Conservation (phyloP, 352 stramenopile genomes). For the Blastocystis sp. region DNA sequence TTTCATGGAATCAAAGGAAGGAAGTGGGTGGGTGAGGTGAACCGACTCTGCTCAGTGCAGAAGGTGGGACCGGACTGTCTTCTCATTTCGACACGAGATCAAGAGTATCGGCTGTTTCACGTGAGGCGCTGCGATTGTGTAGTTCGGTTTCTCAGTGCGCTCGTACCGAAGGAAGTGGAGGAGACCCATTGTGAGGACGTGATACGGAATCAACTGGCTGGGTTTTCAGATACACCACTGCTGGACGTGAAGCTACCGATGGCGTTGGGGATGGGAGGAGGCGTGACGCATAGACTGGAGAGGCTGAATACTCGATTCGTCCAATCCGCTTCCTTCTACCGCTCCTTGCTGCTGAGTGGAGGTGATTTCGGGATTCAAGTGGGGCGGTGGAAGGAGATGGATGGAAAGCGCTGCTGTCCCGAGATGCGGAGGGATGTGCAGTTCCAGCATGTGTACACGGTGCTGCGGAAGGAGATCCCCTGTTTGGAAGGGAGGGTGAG, state of each 20-base stretch:
- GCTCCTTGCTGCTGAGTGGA: slow-evolving; percentile 12
- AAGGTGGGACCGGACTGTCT: neutral
- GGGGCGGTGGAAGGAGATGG: slow-evolving; percentile 16
- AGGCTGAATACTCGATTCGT: slow-evolving; percentile 12
- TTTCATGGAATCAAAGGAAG: slow-evolving; percentile 13
- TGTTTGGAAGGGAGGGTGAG: neutral
- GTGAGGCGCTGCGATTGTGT: neutral
- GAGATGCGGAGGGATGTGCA: slow-evolving; percentile 6
- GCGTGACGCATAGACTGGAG: neutral
- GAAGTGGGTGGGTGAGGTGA: neutral
- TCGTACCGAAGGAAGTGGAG: neutral
- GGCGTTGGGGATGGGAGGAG: neutral
- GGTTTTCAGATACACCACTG: neutral
- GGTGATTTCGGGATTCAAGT: slow-evolving; percentile 30
- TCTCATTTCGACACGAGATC: neutral
- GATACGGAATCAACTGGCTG: neutral
- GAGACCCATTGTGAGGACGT: neutral
- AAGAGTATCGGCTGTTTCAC: neutral
- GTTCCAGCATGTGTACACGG: slow-evolving; percentile 41
- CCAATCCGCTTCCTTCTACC: slow-evolving; percentile 26
- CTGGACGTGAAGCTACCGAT: neutral
- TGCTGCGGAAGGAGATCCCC: slow-evolving; percentile 42
- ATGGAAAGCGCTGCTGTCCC: slow-evolving; percentile 19
- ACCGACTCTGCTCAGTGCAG: neutral
- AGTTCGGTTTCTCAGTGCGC: neutral